Evolutionary conservation across 1,139 yeast genomes (phyloP).

Genomic region (Petasospora rhodanensis): DNA sequence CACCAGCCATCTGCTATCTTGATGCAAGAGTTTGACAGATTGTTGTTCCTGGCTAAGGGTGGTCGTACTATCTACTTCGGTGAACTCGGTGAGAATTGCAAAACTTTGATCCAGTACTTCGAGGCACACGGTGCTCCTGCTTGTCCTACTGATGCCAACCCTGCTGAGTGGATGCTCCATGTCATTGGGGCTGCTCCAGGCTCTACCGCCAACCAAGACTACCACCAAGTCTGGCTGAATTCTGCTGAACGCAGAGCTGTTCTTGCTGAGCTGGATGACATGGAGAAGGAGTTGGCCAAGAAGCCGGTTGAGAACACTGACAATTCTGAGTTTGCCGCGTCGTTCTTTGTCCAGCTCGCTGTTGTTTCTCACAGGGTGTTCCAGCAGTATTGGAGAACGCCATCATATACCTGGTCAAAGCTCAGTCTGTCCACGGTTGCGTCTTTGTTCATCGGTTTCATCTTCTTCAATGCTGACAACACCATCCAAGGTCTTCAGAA

Average conservation of each 20-base stretch:
- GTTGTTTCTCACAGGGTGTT: slow-evolving; percentile 52
- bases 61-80: slow-evolving; percentile 82
- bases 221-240: slow-evolving; percentile 60
- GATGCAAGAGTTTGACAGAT: slow-evolving; percentile 69
- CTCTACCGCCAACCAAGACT: slow-evolving; percentile 61
- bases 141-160: slow-evolving; percentile 64
- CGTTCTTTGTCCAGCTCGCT: slow-evolving; percentile 46
- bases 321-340: slow-evolving; percentile 34
- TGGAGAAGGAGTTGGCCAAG: slow-evolving; percentile 40
- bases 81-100: slow-evolving; percentile 64
- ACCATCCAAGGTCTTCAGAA: slow-evolving; percentile 59
- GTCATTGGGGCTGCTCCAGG: slow-evolving; percentile 87
- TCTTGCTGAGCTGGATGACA: slow-evolving; percentile 36
- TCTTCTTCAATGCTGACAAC: slow-evolving; percentile 59
- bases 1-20: slow-evolving; percentile 59
- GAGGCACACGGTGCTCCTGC: slow-evolving; percentile 63
- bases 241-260: slow-evolving; percentile 50
- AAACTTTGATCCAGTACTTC: slow-evolving; percentile 59
- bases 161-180: slow-evolving; percentile 84
- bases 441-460: slow-evolving; percentile 52
- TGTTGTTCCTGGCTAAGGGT: slow-evolving; percentile 66
- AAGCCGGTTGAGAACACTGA: slow-evolving; percentile 24
- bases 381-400: slow-evolving; percentile 74
- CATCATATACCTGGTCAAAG: slow-evolving; percentile 65
- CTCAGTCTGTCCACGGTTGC: slow-evolving; percentile 43